Evolutionary conservation across 441 rosid genomes (phyloP).

Genomic region (Gossypium lobatum): DNA sequence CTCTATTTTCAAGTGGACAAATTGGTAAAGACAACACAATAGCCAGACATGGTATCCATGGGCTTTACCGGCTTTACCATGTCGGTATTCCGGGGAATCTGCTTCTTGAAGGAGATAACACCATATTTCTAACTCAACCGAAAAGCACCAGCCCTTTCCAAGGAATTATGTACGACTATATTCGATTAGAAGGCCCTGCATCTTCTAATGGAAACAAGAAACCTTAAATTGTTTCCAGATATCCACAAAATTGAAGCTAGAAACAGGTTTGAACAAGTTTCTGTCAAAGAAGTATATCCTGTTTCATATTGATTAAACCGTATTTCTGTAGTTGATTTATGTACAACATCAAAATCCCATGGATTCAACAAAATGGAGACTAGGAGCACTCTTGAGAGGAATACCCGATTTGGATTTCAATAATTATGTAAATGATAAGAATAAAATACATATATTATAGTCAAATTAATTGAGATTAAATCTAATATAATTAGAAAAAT

Average conservation of each 20-base stretch:
- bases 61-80: slow-evolving; percentile 43
- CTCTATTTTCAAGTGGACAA: slow-evolving; percentile 39
- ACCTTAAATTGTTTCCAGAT: neutral
- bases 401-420: too few relatives aligned
- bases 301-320: too few relatives aligned
- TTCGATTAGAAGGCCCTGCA: slow-evolving; percentile 47
- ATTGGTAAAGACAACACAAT: slow-evolving; percentile 55
- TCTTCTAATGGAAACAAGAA: slow-evolving; percentile 7
- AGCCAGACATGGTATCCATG: slow-evolving; percentile 58
- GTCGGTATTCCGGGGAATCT: slow-evolving; percentile 33
- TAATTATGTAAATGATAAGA: too few relatives aligned
- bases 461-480: too few relatives aligned
- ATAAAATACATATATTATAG: too few relatives aligned
- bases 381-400: too few relatives aligned
- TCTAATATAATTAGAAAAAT: too few relatives aligned
- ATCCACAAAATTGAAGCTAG: neutral
- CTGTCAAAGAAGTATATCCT: too few relatives aligned
- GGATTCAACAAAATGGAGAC: neutral
- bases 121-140: slow-evolving; percentile 40
- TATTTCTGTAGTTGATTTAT: neutral
- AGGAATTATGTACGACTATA: slow-evolving; percentile 54
- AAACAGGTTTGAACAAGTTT: neutral
- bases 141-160: slow-evolving; percentile 41
- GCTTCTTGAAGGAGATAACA: slow-evolving; percentile 41
- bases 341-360: neutral